Conservation (phyloP, 2,329 filamentous ascomycete species). For the Botrytis fragariae region DNA sequence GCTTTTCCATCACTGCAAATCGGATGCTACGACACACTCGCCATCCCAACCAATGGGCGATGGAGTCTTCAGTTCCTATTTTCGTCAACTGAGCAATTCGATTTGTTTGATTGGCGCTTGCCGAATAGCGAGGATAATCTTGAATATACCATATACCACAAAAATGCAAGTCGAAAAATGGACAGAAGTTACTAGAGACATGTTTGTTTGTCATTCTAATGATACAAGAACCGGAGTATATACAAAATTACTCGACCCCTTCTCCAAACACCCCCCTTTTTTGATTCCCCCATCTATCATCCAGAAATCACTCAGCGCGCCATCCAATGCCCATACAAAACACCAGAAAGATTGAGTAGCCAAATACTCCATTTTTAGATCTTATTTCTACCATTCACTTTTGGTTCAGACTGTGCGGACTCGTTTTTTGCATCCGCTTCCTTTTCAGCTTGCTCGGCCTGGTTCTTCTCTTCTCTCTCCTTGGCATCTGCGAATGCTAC, state of each 20-base stretch:
- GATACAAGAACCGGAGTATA: background rate
- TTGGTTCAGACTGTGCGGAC: background rate
- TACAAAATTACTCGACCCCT: background rate
- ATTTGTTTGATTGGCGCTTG: background rate
- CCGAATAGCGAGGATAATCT: background rate
- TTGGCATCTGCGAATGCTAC: slow-evolving; percentile 24
- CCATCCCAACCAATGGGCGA: background rate
- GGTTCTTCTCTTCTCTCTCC: slow-evolving; percentile 22
- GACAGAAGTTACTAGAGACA: background rate
- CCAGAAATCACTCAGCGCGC: background rate
- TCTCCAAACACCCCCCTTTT: background rate
- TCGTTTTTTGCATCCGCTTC: slow-evolving; percentile 19
- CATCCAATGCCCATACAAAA: background rate
- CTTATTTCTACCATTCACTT: background rate
- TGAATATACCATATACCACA: background rate
- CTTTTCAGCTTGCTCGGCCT: slow-evolving; percentile 22
- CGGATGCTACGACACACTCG: background rate
- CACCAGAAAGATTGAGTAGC: background rate
- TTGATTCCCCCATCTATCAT: background rate
- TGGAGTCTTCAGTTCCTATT: background rate
- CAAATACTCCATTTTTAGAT: background rate
- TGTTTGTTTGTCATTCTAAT: background rate
- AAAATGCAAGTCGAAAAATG: background rate
- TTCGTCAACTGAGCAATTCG: background rate
- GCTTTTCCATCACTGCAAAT: background rate